These are phyloP conservation scores for Gossypium gossypioides DNA, from an alignment of 441 rosid genomes.

Conservation along the genomic window DNA sequence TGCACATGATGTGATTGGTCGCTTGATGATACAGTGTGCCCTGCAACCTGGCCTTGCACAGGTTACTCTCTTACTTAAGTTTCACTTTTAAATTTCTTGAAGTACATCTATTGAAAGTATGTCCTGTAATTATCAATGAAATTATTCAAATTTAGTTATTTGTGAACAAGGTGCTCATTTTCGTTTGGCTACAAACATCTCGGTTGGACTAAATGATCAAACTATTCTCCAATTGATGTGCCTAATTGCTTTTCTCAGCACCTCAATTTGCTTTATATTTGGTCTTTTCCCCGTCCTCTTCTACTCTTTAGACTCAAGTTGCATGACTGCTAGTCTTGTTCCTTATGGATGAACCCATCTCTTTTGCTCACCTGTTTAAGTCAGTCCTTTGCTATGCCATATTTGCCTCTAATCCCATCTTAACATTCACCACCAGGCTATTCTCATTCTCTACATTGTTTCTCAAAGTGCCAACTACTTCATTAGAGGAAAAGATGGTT, in stretches of 20 bases:
- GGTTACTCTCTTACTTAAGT: constrained; percentile 39
- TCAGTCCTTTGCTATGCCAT: neutral
- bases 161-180: neutral
- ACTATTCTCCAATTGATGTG: neutral
- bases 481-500: neutral
- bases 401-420: neutral
- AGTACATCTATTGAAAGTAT: neutral
- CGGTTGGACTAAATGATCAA: neutral
- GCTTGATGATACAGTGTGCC: constrained; percentile 93
- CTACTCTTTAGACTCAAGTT: neutral
- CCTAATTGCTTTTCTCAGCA: neutral
- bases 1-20: constrained; percentile 92
- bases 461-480: neutral
- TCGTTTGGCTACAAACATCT: neutral
- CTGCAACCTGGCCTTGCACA: constrained; percentile 89
- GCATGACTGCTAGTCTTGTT: neutral
- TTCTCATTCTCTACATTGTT: neutral
- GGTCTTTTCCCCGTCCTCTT: constrained; percentile 4
- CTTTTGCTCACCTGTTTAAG: neutral
- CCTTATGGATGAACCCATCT: neutral
- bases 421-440: neutral
- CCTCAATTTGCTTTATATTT: neutral
- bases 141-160: neutral
- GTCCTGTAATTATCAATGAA: neutral
- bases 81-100: neutral